Evolutionary conservation across 805 yeast genomes (phyloP), one percentile per base, ranked within the genome.

Genomic region (Priceomyces haplophilus): DNA sequence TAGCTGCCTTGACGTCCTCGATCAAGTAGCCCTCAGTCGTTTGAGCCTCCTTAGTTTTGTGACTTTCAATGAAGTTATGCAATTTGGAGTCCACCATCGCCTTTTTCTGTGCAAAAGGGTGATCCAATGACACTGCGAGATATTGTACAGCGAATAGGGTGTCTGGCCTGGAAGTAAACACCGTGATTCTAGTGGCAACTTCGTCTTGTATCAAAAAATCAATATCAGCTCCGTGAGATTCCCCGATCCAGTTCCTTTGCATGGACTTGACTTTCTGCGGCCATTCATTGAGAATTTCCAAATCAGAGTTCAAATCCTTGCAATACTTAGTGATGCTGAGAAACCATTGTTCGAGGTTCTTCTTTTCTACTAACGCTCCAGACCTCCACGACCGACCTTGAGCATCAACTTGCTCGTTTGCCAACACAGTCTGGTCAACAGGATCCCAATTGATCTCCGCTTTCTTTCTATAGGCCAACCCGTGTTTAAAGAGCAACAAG

Each of bases 381-480:
- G 97, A 88, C 61, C 99, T 78, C 99, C 99, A 93, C 0, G 97
- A 88, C 42, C 82, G 72, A 0, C 99, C 99, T 35, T 87, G 78
- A 1, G 83, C 61, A 61, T 93, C 99, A 2, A 93, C 97, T 62
- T 93, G 99, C 64, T 93, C 99, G 59, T 71, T 93, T 2, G 99
- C 99, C 46, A 93, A 70, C 1, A 93, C 99, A 0, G 99, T 93
- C 50, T 84, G 78, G 55, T 93, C 99, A 0, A 93, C 79, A 0
- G 99, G 99, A 63, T 93, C 99, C 99, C 99, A 93, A 58, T 93
- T 93, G 45, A 93, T 93, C 52, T 83, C 89, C 0, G 97, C 95
- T 37, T 82, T 81, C 37, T 83, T 82, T 50, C 90, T 75, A 56
- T 93, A 91, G 0, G 97, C 98, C 38, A 88, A 65, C 0, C 95